Evolutionary conservation across 1,284 basidiomycete genomes (phyloP), one percentile per base, ranked within the genome.

Genomic region (Apiotrichum porosum): DNA sequence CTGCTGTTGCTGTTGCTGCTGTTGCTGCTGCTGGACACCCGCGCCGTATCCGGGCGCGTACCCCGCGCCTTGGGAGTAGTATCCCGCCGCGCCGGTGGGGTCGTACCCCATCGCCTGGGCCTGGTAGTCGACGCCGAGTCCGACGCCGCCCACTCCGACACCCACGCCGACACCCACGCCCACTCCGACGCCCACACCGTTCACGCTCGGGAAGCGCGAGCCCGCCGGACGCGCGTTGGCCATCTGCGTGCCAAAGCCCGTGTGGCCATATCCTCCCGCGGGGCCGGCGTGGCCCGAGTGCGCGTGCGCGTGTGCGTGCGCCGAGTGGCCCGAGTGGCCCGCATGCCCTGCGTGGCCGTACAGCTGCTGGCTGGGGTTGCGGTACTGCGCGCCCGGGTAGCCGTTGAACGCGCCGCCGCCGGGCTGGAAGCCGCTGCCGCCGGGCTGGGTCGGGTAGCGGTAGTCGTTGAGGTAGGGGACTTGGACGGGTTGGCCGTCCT

Each of bases 241-340:
- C 54, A 55, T 55, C 44, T 52, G 49, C 30, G 40, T 42, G 24
- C 54, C 54, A n/a, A 55, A 55, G 9, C 53, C 53, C 22, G 31
- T 42, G 44, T 49, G 49, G 3, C 42, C 48, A 40, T 47, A 51
- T 14, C 42, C n/a, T n/a, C n/a, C n/a, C n/a, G n/a, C n/a, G n/a
- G n/a, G n/a, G n/a, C n/a, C n/a, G n/a, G n/a, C n/a, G n/a, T n/a
- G n/a, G n/a, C n/a, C n/a, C n/a, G n/a, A n/a, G n/a, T n/a, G n/a
- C n/a, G n/a, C n/a, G n/a, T n/a, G n/a, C n/a, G n/a, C n/a, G n/a
- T n/a, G n/a, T n/a, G n/a, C n/a, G n/a, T n/a, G n/a, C n/a, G n/a
- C n/a, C n/a, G n/a, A n/a, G n/a, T n/a, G n/a, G n/a, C n/a, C n/a
- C n/a, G n/a, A n/a, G n/a, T n/a, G n/a, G n/a, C n/a, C n/a, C n/a